phyloP scores from a whole-genome alignment of 1,284 basidiomycete genomes.

The Rhodotorula glutinis region DNA sequence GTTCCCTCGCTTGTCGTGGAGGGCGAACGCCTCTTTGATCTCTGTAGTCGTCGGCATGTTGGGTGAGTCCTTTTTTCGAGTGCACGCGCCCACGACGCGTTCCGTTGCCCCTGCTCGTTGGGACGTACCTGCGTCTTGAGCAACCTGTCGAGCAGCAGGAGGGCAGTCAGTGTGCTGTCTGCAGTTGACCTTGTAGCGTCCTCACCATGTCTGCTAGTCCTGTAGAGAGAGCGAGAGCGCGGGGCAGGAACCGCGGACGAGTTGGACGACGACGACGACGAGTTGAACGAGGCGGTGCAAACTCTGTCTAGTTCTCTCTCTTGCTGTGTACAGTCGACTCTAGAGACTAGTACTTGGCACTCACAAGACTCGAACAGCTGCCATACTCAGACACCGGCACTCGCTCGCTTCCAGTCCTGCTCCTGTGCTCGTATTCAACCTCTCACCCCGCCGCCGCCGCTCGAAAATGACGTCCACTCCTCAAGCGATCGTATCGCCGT shows the following conservation, averaged over 20 bases:
- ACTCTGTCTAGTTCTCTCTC: no score
- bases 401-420: no score
- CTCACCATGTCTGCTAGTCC: slow-evolving; percentile 8
- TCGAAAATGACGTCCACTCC: slow-evolving; percentile 6
- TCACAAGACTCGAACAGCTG: no score
- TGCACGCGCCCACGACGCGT: neutral
- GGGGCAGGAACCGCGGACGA: no score
- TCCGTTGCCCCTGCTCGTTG: no score
- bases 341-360: neutral
- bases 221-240: neutral
- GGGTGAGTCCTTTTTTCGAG: slow-evolving; percentile 10
- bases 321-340: no score
- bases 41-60: slow-evolving; percentile 21
- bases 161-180: neutral
- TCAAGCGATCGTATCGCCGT: slow-evolving; percentile 43
- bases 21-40: slow-evolving; percentile 46
- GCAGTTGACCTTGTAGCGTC: neutral
- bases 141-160: slow-evolving; percentile 3
- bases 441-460: neutral
- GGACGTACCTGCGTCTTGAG: slow-evolving; percentile 31
- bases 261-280: no score
- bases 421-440: no score
- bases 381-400: no score
- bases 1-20: slow-evolving; percentile 95
- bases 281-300: no score